Evolutionary conservation across 305 asterid species (phyloP).

Genomic region (Petunia hybrid): DNA sequence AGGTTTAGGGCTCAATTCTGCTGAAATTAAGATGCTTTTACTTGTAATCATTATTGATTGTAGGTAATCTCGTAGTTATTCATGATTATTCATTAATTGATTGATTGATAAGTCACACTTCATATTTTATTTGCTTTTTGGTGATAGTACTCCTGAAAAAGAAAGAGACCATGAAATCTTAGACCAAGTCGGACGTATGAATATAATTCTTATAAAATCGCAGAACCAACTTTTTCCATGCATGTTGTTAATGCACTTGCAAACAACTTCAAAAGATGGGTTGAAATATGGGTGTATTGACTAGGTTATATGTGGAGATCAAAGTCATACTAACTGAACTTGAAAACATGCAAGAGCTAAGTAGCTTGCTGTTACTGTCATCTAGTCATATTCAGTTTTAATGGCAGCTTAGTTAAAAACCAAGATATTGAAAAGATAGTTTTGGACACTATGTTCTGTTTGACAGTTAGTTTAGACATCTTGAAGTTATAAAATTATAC

Average conservation of each 20-base stretch:
- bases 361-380: neutral
- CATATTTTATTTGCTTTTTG: neutral
- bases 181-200: neutral
- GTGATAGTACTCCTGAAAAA: neutral
- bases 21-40: neutral
- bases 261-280: neutral
- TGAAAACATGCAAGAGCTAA: conserved; percentile 4
- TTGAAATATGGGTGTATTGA: neutral
- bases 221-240: neutral
- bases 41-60: neutral
- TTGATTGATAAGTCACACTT: neutral
- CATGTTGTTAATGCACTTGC: neutral
- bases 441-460: neutral
- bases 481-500: neutral
- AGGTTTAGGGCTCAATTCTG: neutral
- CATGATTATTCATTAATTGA: neutral
- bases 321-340: neutral
- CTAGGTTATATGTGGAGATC: neutral
- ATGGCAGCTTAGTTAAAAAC: neutral
- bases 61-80: neutral
- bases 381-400: conserved; percentile 4
- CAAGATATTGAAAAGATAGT: neutral
- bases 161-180: neutral
- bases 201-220: neutral
- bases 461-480: neutral